Evolutionary conservation across 1,284 basidiomycete genomes (phyloP).

Genomic region (Rhizopogon parksii): DNA sequence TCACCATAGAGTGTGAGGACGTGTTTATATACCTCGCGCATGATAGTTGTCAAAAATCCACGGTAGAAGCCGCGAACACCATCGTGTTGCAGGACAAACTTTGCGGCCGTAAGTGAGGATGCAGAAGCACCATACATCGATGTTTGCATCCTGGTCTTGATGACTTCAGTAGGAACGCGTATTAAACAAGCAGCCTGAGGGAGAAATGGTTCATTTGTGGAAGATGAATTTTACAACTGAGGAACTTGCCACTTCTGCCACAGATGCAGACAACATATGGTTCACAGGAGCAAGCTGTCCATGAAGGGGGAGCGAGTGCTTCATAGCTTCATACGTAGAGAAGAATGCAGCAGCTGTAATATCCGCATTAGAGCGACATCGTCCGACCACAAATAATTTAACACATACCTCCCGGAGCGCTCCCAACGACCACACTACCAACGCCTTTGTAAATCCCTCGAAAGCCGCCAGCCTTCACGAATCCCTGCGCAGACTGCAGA

Average conservation of each 20-base stretch:
- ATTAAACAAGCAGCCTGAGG: conserved; percentile 82
- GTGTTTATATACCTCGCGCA: conserved; percentile 56
- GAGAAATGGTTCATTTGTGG: conserved; percentile 5
- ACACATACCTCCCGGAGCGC: conserved; percentile 85
- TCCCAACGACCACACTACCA: conserved; percentile 92
- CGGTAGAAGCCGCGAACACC: conserved; percentile 72
- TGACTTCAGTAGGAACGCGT: conserved; percentile 90
- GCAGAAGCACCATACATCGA: conserved; percentile 55
- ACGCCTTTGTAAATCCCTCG: conserved; percentile 90
- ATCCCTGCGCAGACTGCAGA: conserved; percentile 85
- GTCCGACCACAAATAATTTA: background rate
- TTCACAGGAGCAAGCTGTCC: conserved; percentile 59
- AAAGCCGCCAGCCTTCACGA: conserved; percentile 83
- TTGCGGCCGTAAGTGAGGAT: conserved; percentile 42
- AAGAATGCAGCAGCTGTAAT: conserved; percentile 87
- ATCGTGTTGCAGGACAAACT: conserved; percentile 46
- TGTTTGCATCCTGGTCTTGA: conserved; percentile 83
- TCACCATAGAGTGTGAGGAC: background rate
- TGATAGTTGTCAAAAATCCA: conserved; percentile 74
- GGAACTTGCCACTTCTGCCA: conserved; percentile 72
- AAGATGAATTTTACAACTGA: conserved; percentile 10
- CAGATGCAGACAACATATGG: conserved; percentile 77
- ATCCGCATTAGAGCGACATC: conserved; percentile 3
- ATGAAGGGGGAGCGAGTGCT: conserved; percentile 60
- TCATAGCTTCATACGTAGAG: conserved; percentile 88